Base-by-base conservation (phyloP, 495 filamentous ascomycete genomes). In the Astrothelium subdiscretum region DNA sequence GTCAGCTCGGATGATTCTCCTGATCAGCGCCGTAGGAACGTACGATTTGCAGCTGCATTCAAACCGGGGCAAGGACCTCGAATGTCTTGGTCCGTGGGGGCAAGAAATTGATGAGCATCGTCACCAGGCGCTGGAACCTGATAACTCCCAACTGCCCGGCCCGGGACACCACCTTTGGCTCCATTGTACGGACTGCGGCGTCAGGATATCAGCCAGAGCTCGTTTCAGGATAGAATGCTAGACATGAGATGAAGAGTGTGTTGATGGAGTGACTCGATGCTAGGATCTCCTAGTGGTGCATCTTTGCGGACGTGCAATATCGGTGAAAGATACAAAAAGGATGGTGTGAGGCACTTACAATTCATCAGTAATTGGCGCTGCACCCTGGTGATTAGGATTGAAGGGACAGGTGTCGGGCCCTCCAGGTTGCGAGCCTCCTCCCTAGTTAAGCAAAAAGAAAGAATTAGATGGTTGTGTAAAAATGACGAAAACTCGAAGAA, bases 61-160 rank as follows among this genome's bases (percentile, higher is more conserved):
- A 74, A 31, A 26, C 69, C 69, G 6, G 71, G 71, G 60, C 71
- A 73, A 54, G 68, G 69, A 38, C 71, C 71, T 52, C 68, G 63
- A 54, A 71, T 70, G 51, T 73, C 71, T 32, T 66, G 63, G 3
- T 32, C 15, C n/a, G 57, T 59, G 8, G 69, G 64, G 4, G 72
- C 62, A 13, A 68, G 59, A 54, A 69, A 74, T 24, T 67, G 38
- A 63, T 75, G 70, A 0, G 68, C 74, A n/a, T 59, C 67, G 58
- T 75, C 73, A n/a, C 66, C 69, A 31, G 57, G 35, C 0, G 71
- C 71, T n/a, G 76, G 75, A 12, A 76, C 75, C 29, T 69, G 59
- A 58, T 69, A 72, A 48, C 72, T 70, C 42, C 76, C 74, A 11
- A 62, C 67, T 1, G 69, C 71, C 6, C 62, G 72, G 11, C 74